A percentile compares a stretch with the other conserved stretches of the same genome.
Conservation (phyloP, 371 early-diverging fungal species). For the Mucor piriformis region DNA sequence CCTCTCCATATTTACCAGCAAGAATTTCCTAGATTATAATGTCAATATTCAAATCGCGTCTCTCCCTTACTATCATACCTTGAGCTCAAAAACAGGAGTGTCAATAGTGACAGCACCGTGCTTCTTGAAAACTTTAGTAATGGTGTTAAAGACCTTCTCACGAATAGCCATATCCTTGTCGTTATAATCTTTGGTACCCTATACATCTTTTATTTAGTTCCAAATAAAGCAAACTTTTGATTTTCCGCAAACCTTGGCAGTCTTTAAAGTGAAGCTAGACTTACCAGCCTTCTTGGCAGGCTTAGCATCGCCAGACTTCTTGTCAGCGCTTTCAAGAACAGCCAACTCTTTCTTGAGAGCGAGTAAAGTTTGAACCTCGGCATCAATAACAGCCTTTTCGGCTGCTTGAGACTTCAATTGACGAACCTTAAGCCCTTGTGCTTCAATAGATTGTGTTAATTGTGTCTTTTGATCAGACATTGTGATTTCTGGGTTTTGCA, state of each 20-base stretch:
- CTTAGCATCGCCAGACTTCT: slow-evolving; percentile 5
- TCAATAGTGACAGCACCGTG: slow-evolving; percentile 99
- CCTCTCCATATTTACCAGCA: slow-evolving; percentile 99
- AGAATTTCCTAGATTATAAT: slow-evolving; percentile 75
- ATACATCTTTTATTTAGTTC: neutral
- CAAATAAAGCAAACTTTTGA: neutral
- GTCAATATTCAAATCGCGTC: neutral
- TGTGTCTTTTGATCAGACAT: slow-evolving; percentile 29
- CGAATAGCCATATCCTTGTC: slow-evolving; percentile 96
- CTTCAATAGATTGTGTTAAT: slow-evolving; percentile 61
- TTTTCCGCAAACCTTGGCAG: slow-evolving; percentile 63
- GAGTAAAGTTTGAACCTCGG: slow-evolving; percentile 60
- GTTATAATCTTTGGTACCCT: slow-evolving; percentile 97
- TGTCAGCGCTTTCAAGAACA: slow-evolving; percentile 38
- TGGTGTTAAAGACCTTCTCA: slow-evolving; percentile 88
- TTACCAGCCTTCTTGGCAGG: slow-evolving; percentile 35
- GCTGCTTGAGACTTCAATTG: slow-evolving; percentile 64
- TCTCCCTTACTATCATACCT: slow-evolving; percentile 53
- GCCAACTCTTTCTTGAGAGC: slow-evolving; percentile 66
- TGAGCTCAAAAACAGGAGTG: slow-evolving; percentile 99
- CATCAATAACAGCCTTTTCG: slow-evolving; percentile 58
- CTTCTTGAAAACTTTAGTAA: slow-evolving; percentile 86
- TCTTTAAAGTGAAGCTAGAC: slow-evolving; percentile 64
- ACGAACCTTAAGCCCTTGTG: slow-evolving; percentile 66
- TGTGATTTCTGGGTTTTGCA: neutral